Evolutionary conservation across 345 rosid genomes (phyloP).

Genomic region (Lepidium sativum): DNA sequence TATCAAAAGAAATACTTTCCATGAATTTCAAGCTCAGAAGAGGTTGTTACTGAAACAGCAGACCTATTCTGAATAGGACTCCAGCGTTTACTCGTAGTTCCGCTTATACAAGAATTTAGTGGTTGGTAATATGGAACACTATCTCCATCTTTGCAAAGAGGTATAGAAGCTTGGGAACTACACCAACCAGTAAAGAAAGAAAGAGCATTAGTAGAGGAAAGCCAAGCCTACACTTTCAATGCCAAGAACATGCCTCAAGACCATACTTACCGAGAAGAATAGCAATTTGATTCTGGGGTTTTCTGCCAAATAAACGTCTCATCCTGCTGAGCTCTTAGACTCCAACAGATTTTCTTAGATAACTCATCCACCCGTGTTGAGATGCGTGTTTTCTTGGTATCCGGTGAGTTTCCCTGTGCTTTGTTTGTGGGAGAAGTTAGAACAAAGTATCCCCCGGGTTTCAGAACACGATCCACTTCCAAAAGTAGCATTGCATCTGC

Average conservation of each 20-base stretch:
- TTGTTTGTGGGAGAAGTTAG: slow-evolving; percentile 67
- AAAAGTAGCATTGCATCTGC: slow-evolving; percentile 84
- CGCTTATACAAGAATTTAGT: slow-evolving; percentile 67
- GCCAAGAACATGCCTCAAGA: background rate
- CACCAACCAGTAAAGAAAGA: slow-evolving; percentile 10
- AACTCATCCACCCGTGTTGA: slow-evolving; percentile 51
- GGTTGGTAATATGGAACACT: slow-evolving; percentile 68
- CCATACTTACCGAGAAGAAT: slow-evolving; percentile 54
- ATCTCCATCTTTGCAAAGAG: slow-evolving; percentile 70
- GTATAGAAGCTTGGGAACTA: slow-evolving; percentile 46
- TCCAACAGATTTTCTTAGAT: slow-evolving; percentile 79
- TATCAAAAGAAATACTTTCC: slow-evolving; percentile 53
- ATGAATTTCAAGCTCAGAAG: slow-evolving; percentile 60
- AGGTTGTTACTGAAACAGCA: slow-evolving; percentile 43
- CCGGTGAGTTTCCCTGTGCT: slow-evolving; percentile 41
- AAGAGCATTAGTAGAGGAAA: background rate
- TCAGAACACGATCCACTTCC: slow-evolving; percentile 89
- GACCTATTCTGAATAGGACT: slow-evolving; percentile 80
- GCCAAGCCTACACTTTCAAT: background rate
- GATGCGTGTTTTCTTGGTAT: slow-evolving; percentile 45
- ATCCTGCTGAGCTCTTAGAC: slow-evolving; percentile 82
- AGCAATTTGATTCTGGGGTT: slow-evolving; percentile 55
- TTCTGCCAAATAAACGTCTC: slow-evolving; percentile 97
- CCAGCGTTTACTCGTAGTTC: slow-evolving; percentile 78
- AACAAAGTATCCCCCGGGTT: slow-evolving; percentile 96